phyloP scores from a whole-genome alignment of 73 alveolate species.

The Uronychia setigera region DNA sequence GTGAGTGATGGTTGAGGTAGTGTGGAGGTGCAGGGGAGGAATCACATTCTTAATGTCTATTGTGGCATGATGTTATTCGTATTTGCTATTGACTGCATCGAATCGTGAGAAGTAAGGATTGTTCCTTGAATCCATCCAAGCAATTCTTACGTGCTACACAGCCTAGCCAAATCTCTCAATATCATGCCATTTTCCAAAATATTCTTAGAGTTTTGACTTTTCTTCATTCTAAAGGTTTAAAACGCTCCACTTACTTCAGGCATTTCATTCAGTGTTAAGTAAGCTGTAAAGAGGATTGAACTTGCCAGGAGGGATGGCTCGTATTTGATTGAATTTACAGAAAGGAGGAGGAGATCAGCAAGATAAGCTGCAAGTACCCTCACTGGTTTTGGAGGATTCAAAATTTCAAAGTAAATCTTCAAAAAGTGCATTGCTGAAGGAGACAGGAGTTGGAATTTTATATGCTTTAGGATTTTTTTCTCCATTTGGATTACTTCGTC shows the following conservation, averaged over 20 bases:
- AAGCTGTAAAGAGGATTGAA: slow-evolving; percentile 18
- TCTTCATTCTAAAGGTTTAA: background rate
- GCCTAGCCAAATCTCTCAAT: slow-evolving; percentile 17
- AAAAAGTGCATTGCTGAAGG: slow-evolving; percentile 63
- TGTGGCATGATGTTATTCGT: background rate
- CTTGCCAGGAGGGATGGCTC: slow-evolving; percentile 36
- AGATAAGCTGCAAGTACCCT: slow-evolving; percentile 24
- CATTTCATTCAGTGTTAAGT: background rate
- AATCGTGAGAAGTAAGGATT: slow-evolving; percentile 60
- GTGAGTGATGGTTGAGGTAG: slow-evolving; percentile 4
- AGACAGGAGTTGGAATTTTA: slow-evolving; percentile 70
- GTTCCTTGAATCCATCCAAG: slow-evolving; percentile 59
- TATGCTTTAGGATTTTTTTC: slow-evolving; percentile 56
- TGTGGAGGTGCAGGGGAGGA: background rate
- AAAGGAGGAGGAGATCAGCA: slow-evolving; percentile 36
- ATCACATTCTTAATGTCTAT: background rate
- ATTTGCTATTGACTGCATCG: slow-evolving; percentile 56
- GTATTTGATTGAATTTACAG: background rate
- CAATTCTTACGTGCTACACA: slow-evolving; percentile 21
- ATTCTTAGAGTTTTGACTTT: background rate
- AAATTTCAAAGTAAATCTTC: slow-evolving; percentile 28
- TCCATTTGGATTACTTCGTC: slow-evolving; percentile 76
- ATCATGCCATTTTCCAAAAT: slow-evolving; percentile 15
- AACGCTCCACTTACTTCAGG: background rate
- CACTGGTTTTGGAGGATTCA: slow-evolving; percentile 7